phyloP scores from a whole-genome alignment of 306 rosid species.

The Malus fusca region DNA sequence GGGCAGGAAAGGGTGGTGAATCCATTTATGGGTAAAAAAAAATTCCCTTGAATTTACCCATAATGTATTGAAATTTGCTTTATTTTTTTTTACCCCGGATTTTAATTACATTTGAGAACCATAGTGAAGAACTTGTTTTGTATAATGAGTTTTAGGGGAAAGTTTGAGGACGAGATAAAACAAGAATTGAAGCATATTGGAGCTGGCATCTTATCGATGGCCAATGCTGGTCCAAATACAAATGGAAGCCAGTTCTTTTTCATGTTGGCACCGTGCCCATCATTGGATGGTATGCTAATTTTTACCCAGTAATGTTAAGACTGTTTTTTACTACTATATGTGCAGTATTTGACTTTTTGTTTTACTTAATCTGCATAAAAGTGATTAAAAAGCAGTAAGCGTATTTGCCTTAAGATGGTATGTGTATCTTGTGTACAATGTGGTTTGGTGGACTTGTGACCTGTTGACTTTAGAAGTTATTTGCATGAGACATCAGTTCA shows the following conservation, averaged over 20 bases:
- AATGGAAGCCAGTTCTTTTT: slow-evolving; percentile 95
- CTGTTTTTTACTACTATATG: neutral
- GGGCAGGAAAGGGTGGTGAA: slow-evolving; percentile 97
- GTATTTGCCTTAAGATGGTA: neutral
- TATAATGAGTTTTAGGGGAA: slow-evolving; percentile 36
- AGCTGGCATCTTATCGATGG: slow-evolving; percentile 97
- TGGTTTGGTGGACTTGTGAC: neutral
- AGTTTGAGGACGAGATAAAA: slow-evolving; percentile 86
- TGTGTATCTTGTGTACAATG: neutral
- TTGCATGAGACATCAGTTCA: neutral
- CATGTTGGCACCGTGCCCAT: slow-evolving; percentile 91
- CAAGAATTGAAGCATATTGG: slow-evolving; percentile 94
- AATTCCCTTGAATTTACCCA: neutral
- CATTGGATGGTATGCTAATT: slow-evolving; percentile 67
- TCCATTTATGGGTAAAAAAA: slow-evolving; percentile 77
- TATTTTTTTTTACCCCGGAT: no score
- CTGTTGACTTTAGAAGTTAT: neutral
- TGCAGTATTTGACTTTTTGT: neutral
- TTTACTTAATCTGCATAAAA: neutral
- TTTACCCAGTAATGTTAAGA: neutral
- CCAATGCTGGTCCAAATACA: slow-evolving; percentile 83
- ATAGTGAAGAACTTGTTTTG: neutral
- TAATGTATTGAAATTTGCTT: neutral
- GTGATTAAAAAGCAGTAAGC: neutral
- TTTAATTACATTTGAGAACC: neutral